Conservation (phyloP, 164 flowering plant genomes). For the Saururus chinensis region DNA sequence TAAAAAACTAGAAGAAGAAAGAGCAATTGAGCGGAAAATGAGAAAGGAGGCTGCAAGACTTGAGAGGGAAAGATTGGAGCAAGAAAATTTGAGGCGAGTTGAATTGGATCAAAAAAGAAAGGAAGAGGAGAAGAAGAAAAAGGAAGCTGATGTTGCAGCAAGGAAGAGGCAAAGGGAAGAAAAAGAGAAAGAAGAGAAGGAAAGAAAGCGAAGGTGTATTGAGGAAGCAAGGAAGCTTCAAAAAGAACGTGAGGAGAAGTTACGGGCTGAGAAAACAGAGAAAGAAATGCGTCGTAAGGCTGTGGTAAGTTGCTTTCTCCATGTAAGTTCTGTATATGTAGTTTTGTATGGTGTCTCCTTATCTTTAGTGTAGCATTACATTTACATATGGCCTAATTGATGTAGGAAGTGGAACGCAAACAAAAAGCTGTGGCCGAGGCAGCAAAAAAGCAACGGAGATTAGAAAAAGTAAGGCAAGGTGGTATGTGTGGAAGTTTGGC, state of each 20-base stretch:
- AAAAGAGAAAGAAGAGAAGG: slow-evolving; percentile 60
- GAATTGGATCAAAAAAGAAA: slow-evolving; percentile 47
- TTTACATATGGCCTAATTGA: not conserved
- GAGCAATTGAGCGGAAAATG: slow-evolving; percentile 72
- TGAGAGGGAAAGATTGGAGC: slow-evolving; percentile 57
- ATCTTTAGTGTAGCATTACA: not conserved
- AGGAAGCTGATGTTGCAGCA: slow-evolving; percentile 50
- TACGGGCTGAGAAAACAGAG: slow-evolving; percentile 35
- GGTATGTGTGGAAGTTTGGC: slow-evolving; percentile 7
- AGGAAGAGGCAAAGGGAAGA: slow-evolving; percentile 77
- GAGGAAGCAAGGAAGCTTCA: slow-evolving; percentile 41
- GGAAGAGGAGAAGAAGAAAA: slow-evolving; percentile 65
- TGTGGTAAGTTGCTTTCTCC: slow-evolving; percentile 22
- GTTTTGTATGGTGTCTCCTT: not conserved
- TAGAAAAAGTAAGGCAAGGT: slow-evolving; percentile 11
- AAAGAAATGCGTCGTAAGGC: slow-evolving; percentile 21
- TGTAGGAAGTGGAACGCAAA: slow-evolving; percentile 26
- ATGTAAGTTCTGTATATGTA: not conserved
- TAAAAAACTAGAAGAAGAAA: slow-evolving; percentile 67
- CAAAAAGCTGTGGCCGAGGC: slow-evolving; percentile 27
- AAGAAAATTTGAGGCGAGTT: slow-evolving; percentile 47
- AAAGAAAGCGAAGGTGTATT: slow-evolving; percentile 49
- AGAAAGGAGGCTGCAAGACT: slow-evolving; percentile 79
- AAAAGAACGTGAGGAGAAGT: slow-evolving; percentile 36
- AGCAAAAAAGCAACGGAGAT: slow-evolving; percentile 14